A percentile compares a stretch with the other conserved stretches of the same genome.
These are phyloP conservation scores for Collybia sordida DNA, from an alignment of 768 basidiomycete genomes.

Conservation along the genomic window DNA sequence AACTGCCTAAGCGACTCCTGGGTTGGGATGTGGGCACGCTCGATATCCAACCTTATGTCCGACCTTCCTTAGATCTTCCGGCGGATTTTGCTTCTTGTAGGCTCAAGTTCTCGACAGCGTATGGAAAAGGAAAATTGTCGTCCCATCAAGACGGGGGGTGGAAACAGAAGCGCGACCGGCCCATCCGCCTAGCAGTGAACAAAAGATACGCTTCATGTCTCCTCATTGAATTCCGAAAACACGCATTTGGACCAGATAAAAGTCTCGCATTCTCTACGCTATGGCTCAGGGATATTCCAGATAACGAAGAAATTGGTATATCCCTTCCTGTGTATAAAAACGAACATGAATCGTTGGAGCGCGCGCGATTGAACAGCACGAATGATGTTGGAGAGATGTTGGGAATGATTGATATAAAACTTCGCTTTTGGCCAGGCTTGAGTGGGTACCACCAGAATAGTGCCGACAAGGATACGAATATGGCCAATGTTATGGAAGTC, in stretches of 20 bases:
- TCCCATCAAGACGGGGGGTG: slow-evolving; percentile 30
- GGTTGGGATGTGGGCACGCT: slow-evolving; percentile 76
- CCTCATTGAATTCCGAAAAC: slow-evolving; percentile 35
- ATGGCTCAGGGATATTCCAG: slow-evolving; percentile 44
- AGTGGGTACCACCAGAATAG: slow-evolving; percentile 40
- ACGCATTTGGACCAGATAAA: slow-evolving; percentile 28
- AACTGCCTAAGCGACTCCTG: slow-evolving; percentile 53
- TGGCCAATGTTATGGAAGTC: slow-evolving; percentile 41
- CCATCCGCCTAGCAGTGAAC: slow-evolving; percentile 36
- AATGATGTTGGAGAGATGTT: slow-evolving; percentile 23
- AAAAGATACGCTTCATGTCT: slow-evolving; percentile 40
- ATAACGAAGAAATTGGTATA: slow-evolving; percentile 29
- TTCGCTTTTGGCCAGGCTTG: slow-evolving; percentile 40
- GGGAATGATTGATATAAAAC: slow-evolving; percentile 31
- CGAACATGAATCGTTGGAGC: slow-evolving; percentile 15
- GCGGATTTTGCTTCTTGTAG: slow-evolving; percentile 36
- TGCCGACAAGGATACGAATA: slow-evolving; percentile 31
- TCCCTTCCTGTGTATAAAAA: slow-evolving; percentile 27
- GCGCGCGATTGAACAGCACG: slow-evolving; percentile 25
- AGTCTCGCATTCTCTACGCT: slow-evolving; percentile 36
- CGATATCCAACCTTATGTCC: slow-evolving; percentile 40
- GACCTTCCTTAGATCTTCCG: slow-evolving; percentile 24
- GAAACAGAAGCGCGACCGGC: slow-evolving; percentile 26
- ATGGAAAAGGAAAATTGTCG: slow-evolving; percentile 35
- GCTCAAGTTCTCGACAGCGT: slow-evolving; percentile 37